Evolutionary conservation across 208 protist species (phyloP).

Genomic region (Wallacemonas collosoma): DNA sequence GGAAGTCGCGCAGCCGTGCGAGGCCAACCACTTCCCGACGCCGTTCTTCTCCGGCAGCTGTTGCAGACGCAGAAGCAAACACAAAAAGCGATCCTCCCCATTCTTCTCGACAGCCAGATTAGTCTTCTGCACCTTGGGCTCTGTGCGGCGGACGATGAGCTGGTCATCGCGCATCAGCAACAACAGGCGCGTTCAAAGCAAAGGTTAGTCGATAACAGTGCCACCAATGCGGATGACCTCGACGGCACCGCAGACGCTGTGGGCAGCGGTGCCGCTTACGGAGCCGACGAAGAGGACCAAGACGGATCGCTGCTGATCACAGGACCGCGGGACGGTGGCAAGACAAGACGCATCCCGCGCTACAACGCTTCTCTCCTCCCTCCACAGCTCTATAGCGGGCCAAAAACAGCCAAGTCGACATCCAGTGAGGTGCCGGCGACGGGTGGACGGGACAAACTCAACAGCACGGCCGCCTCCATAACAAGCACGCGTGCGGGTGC

Average conservation of each 20-base stretch:
- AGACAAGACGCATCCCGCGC: not conserved
- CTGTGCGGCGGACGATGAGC: constrained; percentile 71
- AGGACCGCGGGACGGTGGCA: not conserved
- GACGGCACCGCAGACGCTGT: not conserved
- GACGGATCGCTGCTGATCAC: not conserved
- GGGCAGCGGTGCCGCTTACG: too few relatives aligned
- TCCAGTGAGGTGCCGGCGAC: too few relatives aligned
- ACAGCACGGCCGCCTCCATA: not conserved
- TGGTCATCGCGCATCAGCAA: constrained; percentile 35
- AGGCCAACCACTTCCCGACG: constrained; percentile 19
- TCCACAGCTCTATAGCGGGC: not conserved
- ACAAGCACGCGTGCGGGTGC: not conserved
- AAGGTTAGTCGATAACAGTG: not conserved
- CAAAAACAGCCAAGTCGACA: not conserved
- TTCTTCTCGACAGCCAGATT: constrained; percentile 67
- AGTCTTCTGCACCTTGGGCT: constrained; percentile 81
- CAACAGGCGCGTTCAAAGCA: not conserved
- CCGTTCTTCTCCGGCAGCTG: constrained; percentile 40
- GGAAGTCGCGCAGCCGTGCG: not conserved
- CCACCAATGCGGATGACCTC: not conserved
- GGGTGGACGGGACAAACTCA: not conserved
- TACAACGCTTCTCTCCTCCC: constrained; percentile 12
- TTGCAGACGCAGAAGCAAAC: constrained; percentile 46
- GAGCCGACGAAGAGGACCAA: not conserved
- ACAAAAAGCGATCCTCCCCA: constrained; percentile 31